Evolutionary conservation across 2,329 filamentous ascomycete species (phyloP).

Genomic region (Cercospora sesami): DNA sequence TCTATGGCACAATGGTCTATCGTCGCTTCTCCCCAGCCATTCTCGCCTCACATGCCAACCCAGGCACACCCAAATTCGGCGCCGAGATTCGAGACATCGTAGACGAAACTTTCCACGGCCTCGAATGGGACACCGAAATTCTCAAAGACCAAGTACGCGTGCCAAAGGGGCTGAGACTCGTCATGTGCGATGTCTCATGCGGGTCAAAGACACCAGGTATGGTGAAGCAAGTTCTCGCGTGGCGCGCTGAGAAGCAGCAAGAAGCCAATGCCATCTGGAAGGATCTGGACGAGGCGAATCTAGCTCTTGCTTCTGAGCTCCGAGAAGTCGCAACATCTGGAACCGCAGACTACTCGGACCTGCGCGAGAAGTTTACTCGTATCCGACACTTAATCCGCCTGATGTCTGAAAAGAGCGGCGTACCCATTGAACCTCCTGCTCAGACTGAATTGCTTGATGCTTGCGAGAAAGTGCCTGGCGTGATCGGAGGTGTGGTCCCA

Average conservation of each 20-base stretch:
- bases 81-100: constrained; percentile 65
- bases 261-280: constrained; percentile 73
- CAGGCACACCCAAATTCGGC: constrained; percentile 67
- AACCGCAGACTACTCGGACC: constrained; percentile 50
- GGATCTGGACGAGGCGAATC: constrained; percentile 71
- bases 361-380: constrained; percentile 53
- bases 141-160: constrained; percentile 68
- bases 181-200: constrained; percentile 96
- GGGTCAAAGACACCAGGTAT: constrained; percentile 91
- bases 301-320: constrained; percentile 66
- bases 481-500: constrained; percentile 88
- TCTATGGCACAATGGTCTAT: constrained; percentile 89
- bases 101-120: constrained; percentile 53
- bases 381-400: constrained; percentile 65
- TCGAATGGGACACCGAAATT: constrained; percentile 77
- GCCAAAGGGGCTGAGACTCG: constrained; percentile 70
- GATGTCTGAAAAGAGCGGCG: constrained; percentile 72
- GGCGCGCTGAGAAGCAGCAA: constrained; percentile 66
- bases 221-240: constrained; percentile 87
- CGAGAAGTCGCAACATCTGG: constrained; percentile 54
- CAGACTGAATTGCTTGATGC: constrained; percentile 85
- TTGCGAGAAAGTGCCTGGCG: constrained; percentile 68
- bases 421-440: constrained; percentile 83
- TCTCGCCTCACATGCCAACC: constrained; percentile 66
- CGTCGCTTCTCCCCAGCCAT: constrained; percentile 84